These are phyloP conservation scores for Saccharomycopsis sp. DNA, from an alignment of 805 yeast species.

Conservation along the genomic window DNA sequence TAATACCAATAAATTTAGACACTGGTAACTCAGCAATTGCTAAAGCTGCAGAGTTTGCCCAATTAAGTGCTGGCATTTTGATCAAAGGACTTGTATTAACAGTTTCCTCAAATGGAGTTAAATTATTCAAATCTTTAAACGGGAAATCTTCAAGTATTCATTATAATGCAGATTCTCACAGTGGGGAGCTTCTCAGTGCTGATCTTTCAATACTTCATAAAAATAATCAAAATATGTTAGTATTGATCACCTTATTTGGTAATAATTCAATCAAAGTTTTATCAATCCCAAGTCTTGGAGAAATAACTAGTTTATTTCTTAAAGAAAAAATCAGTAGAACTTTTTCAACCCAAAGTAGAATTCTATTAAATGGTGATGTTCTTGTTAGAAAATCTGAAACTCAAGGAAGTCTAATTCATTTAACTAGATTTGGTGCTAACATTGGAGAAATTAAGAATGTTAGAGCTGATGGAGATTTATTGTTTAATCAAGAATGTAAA, in stretches of 20 bases:
- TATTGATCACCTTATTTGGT: conserved; percentile 34
- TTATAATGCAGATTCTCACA: conserved; percentile 19
- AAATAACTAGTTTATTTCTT: conserved; percentile 37
- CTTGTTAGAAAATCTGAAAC: conserved; percentile 44
- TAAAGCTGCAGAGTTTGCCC: conserved; percentile 41
- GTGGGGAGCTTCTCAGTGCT: conserved; percentile 20
- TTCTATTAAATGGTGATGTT: conserved; percentile 49
- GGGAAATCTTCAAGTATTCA: conserved; percentile 18
- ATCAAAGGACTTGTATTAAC: conserved; percentile 55
- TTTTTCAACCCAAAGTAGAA: conserved; percentile 34
- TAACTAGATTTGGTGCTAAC: conserved; percentile 29
- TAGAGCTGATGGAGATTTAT: conserved; percentile 32
- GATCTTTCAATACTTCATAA: conserved; percentile 9
- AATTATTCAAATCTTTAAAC: conserved; percentile 24
- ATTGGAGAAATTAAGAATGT: conserved; percentile 11
- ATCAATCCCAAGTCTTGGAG: conserved; percentile 55
- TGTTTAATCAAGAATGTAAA: conserved; percentile 59
- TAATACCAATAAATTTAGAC: conserved; percentile 48
- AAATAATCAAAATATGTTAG: conserved; percentile 28
- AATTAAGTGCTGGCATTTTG: conserved; percentile 48
- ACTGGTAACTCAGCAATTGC: conserved; percentile 63
- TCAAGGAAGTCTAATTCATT: conserved; percentile 42
- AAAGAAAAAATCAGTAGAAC: conserved; percentile 32
- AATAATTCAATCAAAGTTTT: conserved; percentile 36
- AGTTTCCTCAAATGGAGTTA: conserved; percentile 46